A percentile compares a stretch with the other conserved stretches of the same genome.
Evolutionary conservation across 2,329 filamentous ascomycete species (phyloP).

Genomic region (Periconia sp.): DNA sequence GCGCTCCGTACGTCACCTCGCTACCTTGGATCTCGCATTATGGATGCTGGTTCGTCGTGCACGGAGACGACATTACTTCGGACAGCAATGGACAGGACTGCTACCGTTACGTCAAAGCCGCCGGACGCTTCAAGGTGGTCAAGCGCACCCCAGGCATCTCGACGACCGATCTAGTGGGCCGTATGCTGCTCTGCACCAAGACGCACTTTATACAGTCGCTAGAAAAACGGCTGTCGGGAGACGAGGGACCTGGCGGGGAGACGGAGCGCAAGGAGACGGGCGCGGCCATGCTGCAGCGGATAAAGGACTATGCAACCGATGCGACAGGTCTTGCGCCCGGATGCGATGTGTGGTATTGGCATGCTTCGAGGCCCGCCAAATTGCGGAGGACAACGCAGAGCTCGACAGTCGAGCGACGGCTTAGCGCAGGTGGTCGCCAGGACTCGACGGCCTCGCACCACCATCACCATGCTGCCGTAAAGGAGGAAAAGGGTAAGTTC

Average conservation of each 20-base stretch:
- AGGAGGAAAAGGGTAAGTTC: slow-evolving; percentile 70
- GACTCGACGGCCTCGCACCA: slow-evolving; percentile 47
- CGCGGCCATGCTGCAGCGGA: slow-evolving; percentile 74
- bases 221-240: slow-evolving; percentile 69
- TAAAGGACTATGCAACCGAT: slow-evolving; percentile 87
- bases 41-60: slow-evolving; percentile 93
- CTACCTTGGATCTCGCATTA: slow-evolving; percentile 95
- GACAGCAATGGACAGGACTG: slow-evolving; percentile 94
- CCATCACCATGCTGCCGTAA: slow-evolving; percentile 32
- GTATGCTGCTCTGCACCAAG: slow-evolving; percentile 96
- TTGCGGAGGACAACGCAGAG: slow-evolving; percentile 32
- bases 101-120: slow-evolving; percentile 96
- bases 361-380: slow-evolving; percentile 56
- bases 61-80: slow-evolving; percentile 96
- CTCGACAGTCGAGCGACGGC: slow-evolving; percentile 20
- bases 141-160: slow-evolving; percentile 96
- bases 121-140: slow-evolving; percentile 92
- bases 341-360: slow-evolving; percentile 86
- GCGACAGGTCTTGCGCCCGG: slow-evolving; percentile 79
- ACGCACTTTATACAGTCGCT: slow-evolving; percentile 90
- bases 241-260: slow-evolving; percentile 73
- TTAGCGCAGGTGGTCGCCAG: slow-evolving; percentile 26
- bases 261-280: slow-evolving; percentile 71
- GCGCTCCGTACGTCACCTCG: slow-evolving; percentile 93
- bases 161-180: slow-evolving; percentile 95